Conservation (phyloP, 2,329 filamentous ascomycete genomes). For the Dendrostoma leiphaemia region DNA sequence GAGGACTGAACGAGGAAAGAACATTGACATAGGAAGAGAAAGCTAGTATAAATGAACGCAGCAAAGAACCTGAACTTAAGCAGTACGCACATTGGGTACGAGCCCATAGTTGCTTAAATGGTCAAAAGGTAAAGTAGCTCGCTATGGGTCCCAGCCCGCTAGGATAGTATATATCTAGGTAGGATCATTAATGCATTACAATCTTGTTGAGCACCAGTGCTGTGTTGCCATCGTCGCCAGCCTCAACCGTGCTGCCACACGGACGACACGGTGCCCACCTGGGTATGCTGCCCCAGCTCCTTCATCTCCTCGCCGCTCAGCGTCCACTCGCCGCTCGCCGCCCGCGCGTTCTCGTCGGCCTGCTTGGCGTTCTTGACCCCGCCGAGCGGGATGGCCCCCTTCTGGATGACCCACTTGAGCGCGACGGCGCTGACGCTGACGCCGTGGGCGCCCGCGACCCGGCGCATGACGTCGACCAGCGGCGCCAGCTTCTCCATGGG, state of each 20-base stretch:
- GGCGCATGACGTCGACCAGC: constrained; percentile 32
- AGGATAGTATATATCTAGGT: no score
- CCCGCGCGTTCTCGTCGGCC: constrained; percentile 34
- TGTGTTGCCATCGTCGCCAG: no score
- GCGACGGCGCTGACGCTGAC: constrained; percentile 36
- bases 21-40: no score
- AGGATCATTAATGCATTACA: no score
- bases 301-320: constrained; percentile 38
- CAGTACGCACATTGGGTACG: no score
- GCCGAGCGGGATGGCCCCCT: constrained; percentile 40
- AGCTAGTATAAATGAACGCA: no score
- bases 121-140: no score
- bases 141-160: no score
- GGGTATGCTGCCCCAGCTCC: constrained; percentile 37
- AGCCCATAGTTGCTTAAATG: no score
- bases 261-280: constrained; percentile 35
- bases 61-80: no score
- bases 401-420: constrained; percentile 42
- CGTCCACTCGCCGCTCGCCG: constrained; percentile 35
- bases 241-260: constrained; percentile 41
- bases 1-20: no score
- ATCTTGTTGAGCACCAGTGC: no score
- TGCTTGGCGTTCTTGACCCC: constrained; percentile 40
- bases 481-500: constrained; percentile 41
- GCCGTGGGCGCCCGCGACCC: constrained; percentile 32